phyloP scores from a whole-genome alignment of 768 basidiomycete genomes.

The Gymnopilus junonius region DNA sequence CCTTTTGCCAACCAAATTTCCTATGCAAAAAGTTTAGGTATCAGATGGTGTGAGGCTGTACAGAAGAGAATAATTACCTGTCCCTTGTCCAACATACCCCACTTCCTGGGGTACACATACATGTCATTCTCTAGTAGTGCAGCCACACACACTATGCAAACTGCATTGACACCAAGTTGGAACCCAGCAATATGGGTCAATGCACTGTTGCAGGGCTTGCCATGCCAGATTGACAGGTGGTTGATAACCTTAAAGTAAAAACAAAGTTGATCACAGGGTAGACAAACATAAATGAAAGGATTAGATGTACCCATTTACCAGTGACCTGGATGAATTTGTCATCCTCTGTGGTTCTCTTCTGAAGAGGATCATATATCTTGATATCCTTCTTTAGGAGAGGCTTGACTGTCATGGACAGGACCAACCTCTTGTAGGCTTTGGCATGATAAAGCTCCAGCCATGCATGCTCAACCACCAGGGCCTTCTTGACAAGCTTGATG shows the following conservation, averaged over 20 bases:
- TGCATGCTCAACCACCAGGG: neutral
- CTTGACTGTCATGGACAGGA: neutral
- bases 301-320: constrained; percentile 13
- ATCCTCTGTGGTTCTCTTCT: neutral
- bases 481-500: neutral
- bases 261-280: neutral
- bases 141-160: constrained; percentile 7
- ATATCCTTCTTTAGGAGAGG: neutral
- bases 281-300: no score
- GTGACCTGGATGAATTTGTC: neutral
- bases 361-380: neutral
- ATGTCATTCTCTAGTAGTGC: constrained; percentile 2
- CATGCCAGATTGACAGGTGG: constrained; percentile 3
- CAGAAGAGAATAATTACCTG: constrained; percentile 6
- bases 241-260: constrained; percentile 9
- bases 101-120: constrained; percentile 16
- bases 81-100: constrained; percentile 3
- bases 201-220: neutral
- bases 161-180: constrained; percentile 5
- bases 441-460: constrained; percentile 5
- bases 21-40: neutral
- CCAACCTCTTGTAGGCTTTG: neutral
- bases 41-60: neutral
- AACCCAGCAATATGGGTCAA: constrained; percentile 10
- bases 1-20: constrained; percentile 1